A percentile compares a stretch with the other conserved stretches of the same genome.
Conservation (phyloP, 805 yeast genomes). For the Kluyveromyces starmeri region DNA sequence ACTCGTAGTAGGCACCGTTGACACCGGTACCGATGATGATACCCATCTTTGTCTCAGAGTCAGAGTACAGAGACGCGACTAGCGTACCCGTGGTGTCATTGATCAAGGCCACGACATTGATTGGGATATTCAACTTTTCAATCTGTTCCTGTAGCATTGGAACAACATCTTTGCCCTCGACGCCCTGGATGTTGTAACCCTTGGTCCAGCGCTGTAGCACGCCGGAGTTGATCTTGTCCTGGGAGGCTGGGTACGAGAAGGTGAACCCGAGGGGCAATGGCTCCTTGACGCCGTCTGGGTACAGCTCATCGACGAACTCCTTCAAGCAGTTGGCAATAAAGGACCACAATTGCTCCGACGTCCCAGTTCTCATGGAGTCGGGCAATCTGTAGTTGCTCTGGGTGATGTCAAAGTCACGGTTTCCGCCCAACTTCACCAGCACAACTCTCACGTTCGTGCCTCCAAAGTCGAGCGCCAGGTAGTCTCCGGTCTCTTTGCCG, state of each 20-base stretch:
- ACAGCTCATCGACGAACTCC: constrained; percentile 55
- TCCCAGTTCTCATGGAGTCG: constrained; percentile 65
- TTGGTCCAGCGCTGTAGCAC: constrained; percentile 93
- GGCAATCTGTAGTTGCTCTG: constrained; percentile 86
- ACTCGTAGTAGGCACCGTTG: constrained; percentile 92
- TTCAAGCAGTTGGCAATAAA: constrained; percentile 80
- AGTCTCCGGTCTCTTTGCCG: constrained; percentile 85
- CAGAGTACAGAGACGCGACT: constrained; percentile 90
- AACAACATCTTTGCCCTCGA: constrained; percentile 91
- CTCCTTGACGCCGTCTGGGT: constrained; percentile 56
- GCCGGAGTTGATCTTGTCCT: constrained; percentile 76
- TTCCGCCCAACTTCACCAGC: constrained; percentile 73
- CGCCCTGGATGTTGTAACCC: constrained; percentile 89
- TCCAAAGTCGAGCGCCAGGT: constrained; percentile 90
- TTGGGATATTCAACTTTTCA: constrained; percentile 56
- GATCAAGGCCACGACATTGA: constrained; percentile 82
- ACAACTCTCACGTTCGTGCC: constrained; percentile 96
- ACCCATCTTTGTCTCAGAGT: constrained; percentile 85
- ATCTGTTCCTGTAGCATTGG: constrained; percentile 81
- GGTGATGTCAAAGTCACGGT: constrained; percentile 72
- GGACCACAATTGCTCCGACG: constrained; percentile 66
- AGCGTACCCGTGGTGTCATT: constrained; percentile 97
- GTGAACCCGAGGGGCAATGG: constrained; percentile 86
- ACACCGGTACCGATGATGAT: constrained; percentile 96
- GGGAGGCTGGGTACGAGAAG: constrained; percentile 85